Evolutionary conservation across 139 green algal genomes (phyloP).

Genomic region (Diplosphaera chodatii): DNA sequence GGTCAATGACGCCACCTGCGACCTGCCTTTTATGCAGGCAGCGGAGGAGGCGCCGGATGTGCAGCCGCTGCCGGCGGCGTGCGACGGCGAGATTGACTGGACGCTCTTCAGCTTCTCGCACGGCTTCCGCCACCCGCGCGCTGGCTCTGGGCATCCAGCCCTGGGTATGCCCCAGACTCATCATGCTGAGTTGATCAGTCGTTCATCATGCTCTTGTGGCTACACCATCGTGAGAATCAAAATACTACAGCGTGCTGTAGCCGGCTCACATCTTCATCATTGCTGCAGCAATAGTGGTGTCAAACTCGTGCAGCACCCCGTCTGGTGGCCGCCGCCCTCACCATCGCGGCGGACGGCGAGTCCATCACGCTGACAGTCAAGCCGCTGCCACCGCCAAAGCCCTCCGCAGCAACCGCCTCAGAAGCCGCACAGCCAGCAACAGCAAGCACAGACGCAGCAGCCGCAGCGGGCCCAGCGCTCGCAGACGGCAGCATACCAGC

Average conservation of each 20-base stretch:
- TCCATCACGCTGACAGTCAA: background rate
- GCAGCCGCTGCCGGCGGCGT: background rate
- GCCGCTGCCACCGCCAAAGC: background rate
- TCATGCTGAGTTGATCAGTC: no score
- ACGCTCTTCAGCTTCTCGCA: conserved; percentile 21
- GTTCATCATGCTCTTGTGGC: no score
- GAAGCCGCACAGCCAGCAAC: no score
- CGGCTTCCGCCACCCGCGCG: conserved; percentile 14
- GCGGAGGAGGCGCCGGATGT: background rate
- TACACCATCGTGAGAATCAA: no score
- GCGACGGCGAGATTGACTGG: conserved; percentile 18
- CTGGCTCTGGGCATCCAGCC: background rate
- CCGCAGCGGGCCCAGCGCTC: no score
- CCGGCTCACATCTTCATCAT: no score
- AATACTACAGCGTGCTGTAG: no score
- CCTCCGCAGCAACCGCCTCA: background rate
- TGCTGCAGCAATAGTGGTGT: background rate
- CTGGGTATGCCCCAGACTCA: no score
- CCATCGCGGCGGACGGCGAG: background rate
- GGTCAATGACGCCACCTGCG: no score
- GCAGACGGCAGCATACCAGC: no score
- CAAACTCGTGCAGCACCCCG: background rate
- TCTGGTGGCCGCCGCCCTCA: background rate
- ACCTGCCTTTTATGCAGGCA: background rate
- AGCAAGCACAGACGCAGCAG: background rate